Conservation (phyloP, 306 rosid species). For the Oxytropis ochrocephala region DNA sequence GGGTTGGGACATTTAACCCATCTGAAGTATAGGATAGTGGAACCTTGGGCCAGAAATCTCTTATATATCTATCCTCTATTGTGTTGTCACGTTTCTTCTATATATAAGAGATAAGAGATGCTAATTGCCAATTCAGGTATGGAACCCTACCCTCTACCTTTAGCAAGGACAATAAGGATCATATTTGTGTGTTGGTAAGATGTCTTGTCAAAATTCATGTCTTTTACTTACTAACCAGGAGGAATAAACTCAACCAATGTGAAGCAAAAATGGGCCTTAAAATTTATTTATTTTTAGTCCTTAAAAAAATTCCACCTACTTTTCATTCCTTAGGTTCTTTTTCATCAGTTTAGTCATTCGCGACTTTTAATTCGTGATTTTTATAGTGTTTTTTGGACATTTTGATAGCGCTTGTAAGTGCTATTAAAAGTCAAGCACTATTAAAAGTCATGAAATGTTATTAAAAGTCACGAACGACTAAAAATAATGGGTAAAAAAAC, state of each 20-base stretch:
- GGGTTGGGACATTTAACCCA: not conserved
- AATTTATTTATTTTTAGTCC: too few species aligned
- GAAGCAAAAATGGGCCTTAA: not conserved
- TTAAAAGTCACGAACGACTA: too few species aligned
- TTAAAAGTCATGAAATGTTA: too few species aligned
- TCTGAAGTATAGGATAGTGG: not conserved
- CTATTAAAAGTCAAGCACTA: too few species aligned
- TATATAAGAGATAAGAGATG: not conserved
- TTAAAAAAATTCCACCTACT: too few species aligned
- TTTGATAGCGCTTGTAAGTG: too few species aligned
- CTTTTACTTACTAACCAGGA: not conserved
- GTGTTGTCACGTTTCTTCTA: not conserved
- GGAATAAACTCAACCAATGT: not conserved
- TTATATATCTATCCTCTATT: not conserved
- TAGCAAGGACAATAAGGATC: not conserved
- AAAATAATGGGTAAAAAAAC: too few species aligned
- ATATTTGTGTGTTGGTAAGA: not conserved
- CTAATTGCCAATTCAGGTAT: not conserved
- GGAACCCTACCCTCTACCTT: not conserved
- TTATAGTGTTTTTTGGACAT: too few species aligned
- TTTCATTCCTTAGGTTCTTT: too few species aligned
- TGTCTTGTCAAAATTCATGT: not conserved
- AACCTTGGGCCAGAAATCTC: not conserved
- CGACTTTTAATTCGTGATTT: too few species aligned
- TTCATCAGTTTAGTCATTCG: too few species aligned